Base-by-base conservation (phyloP, 768 basidiomycete genomes). In the Obba rivulosa region DNA sequence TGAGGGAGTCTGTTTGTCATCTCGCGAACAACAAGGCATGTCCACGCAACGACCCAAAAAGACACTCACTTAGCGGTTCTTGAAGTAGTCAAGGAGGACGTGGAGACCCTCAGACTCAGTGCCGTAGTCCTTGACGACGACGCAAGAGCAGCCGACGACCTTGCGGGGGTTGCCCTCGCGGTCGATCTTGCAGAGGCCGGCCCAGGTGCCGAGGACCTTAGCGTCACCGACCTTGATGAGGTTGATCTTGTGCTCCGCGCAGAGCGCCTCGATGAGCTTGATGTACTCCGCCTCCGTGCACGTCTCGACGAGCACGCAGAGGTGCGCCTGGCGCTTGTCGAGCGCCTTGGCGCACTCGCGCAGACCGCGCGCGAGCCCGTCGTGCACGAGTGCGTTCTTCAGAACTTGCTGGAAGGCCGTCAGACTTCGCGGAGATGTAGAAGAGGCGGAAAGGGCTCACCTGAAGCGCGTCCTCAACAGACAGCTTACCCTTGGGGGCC, bases 261-360 rank as follows among this genome's bases (percentile, higher is more conserved):
- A 98, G 66, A 99, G 92, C 43, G 95, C 95, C 75, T 97, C 94
- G 59, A 99, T 96, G 76, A 99, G 91, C 78, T 97, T 98, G 83
- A 96, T 90, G 80, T 99, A 98, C 74, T 97, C 95, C 58, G 94
- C 90, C 75, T 98, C 95, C 45, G 89, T 93, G 79, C 93, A 96
- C 49, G 92, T 92, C 83, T 99, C 95, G 67, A 97, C 94, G 63
- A 99, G 86, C 53, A 99, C 94, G 73, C 95, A 98, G 41, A 98
- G 79, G 71, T 98, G 95, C 48, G 94, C 95, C 78, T 94, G 91
- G 62, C 93, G 87, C 77, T 93, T 96, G 81, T 99, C 95, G 58
- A 99, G 80, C 52, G 95, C 91, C 79, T 99, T 99, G 66, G 95
- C 88, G 65, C 83, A 87, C 77, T 99, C 95, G 57, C 94, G 91